Evolutionary conservation across 2,329 filamentous ascomycete genomes (phyloP), one percentile per base, ranked within the genome.

Genomic region (Cercospora sojina): DNA sequence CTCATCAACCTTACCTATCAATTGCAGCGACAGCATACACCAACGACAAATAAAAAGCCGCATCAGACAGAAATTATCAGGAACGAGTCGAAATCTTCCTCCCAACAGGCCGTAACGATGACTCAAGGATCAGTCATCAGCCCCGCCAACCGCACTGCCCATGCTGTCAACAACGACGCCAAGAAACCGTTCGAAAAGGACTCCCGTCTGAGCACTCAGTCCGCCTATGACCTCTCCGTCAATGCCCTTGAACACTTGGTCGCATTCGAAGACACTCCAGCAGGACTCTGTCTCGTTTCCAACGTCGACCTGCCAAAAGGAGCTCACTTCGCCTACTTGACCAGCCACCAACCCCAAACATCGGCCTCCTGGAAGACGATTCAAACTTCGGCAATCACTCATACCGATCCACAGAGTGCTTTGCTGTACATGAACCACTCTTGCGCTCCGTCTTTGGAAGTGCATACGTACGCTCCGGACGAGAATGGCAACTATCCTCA

Each of bases 341-440:
- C 81, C 4, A 78, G 73, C 32, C 79, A 82, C 16, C 83, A 80
- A 0, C 79, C 82, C 1, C 77, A 79, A 7, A 65, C 72, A 1
- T 75, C 73, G 4, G 80, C 81, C 31, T 81, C 82, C 29, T 86
- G 84, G 78, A 81, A 80, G 1, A 83, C 81, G 3, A 85, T 87
- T 2, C 84, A 87, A 70, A 82, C 81, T 1, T 80, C 79, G 1
- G 74, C 74, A 23, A 78, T 80, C 63, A 77, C 79, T 0, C 84
- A 87, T 74, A 84, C 87, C 70, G 84, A 87, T 70, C 80, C 86
- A 5, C 86, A 86, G 75, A 83, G 80, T 66, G 85, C 86, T 69
- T 77, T 87, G 10, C 81, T 86, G 25, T 87, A 81, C 75, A 81
- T 84, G 77, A 87, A 87, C 76, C 85, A 87, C 75, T 84, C 81